These are phyloP conservation scores for Ceratocystiopsis sp. DNA, from an alignment of 2,329 filamentous ascomycete species.

Conservation along the genomic window DNA sequence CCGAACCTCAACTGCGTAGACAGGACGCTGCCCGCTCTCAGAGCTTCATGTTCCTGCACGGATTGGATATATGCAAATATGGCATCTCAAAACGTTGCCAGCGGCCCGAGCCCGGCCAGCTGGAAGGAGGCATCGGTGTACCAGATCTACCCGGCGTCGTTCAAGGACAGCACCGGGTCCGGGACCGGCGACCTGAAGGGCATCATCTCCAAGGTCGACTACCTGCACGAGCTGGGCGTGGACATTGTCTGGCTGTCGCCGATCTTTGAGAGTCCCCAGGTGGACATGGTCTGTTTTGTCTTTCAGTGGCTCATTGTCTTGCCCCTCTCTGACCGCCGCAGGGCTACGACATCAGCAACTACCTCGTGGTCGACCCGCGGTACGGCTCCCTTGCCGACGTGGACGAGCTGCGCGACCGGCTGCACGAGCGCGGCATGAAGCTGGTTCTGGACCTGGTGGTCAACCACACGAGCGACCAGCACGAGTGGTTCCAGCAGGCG, in stretches of 20 bases:
- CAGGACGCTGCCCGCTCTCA: too few relatives aligned
- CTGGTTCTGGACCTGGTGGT: constrained; percentile 54
- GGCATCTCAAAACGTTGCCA: too few relatives aligned
- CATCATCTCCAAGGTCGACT: constrained; percentile 46
- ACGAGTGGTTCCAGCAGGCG: constrained; percentile 55
- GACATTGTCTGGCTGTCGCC: constrained; percentile 44
- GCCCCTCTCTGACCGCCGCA: too few relatives aligned
- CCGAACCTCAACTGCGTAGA: too few relatives aligned
- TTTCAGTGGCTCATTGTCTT: too few relatives aligned
- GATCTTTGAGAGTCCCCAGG: constrained; percentile 34
- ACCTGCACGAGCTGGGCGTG: constrained; percentile 42
- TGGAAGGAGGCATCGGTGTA: constrained; percentile 11
- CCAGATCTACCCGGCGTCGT: constrained; percentile 37
- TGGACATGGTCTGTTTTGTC: constrained; percentile 23
- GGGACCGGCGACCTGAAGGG: constrained; percentile 50
- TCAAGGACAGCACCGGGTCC: constrained; percentile 38
- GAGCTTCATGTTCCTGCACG: too few relatives aligned
- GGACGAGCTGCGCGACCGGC: constrained; percentile 39
- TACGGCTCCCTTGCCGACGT: constrained; percentile 52
- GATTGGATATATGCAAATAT: too few relatives aligned
- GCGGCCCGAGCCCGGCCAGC: too few relatives aligned
- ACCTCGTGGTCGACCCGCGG: constrained; percentile 29
- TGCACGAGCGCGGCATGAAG: constrained; percentile 41
- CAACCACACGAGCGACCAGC: constrained; percentile 59
- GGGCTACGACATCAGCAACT: constrained; percentile 51